Percentiles rank a stretch among this genome's conserved stretches.
phyloP scores from a whole-genome alignment of 2,329 filamentous ascomycete species.

The Ascosphaera pollenicola region DNA sequence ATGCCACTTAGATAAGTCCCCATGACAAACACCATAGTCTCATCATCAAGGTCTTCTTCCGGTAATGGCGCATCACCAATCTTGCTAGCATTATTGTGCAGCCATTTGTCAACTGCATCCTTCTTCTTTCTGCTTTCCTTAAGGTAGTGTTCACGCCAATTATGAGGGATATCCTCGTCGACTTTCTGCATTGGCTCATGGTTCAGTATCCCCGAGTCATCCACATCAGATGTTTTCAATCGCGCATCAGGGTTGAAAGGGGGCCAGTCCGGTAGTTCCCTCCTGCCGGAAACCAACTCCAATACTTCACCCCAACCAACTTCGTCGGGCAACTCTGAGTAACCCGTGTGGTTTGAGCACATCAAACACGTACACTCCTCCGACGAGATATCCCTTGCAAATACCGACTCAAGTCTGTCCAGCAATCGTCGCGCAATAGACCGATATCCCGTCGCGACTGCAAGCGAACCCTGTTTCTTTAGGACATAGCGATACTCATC shows the following conservation, averaged over 20 bases:
- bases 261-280: conserved; percentile 72
- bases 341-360: too few species aligned
- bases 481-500: conserved; percentile 73
- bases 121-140: conserved; percentile 84
- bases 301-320: conserved; percentile 91
- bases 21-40: conserved; percentile 84
- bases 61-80: conserved; percentile 56
- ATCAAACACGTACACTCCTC: conserved; percentile 74
- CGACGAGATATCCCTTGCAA: conserved; percentile 72
- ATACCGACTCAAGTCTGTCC: conserved; percentile 81
- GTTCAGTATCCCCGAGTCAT: conserved; percentile 24
- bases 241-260: conserved; percentile 54
- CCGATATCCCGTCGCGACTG: conserved; percentile 84
- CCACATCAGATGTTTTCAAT: conserved; percentile 31
- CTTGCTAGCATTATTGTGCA: too few species aligned
- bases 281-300: conserved; percentile 73
- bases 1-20: conserved; percentile 61
- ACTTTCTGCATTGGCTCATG: conserved; percentile 50
- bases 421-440: conserved; percentile 80
- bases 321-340: conserved; percentile 34
- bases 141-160: conserved; percentile 80
- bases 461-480: conserved; percentile 64
- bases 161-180: conserved; percentile 82
- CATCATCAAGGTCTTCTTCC: conserved; percentile 78
- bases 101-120: conserved; percentile 76